Percentiles rank a stretch among this genome's conserved stretches.
Evolutionary conservation across 1,284 basidiomycete species (phyloP).

Genomic region (Ustilago lituana): DNA sequence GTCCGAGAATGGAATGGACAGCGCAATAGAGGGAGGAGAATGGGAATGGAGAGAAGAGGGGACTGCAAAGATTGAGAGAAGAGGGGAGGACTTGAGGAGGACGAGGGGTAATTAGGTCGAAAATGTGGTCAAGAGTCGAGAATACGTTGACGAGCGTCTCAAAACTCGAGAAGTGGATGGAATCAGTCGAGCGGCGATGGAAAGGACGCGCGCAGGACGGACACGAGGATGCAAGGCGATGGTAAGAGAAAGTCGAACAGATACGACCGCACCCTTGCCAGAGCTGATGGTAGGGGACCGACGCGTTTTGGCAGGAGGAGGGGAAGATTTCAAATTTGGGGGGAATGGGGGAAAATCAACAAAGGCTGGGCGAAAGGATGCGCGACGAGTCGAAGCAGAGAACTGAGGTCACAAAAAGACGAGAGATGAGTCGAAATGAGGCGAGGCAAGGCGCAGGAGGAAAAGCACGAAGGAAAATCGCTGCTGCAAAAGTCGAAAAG

Average conservation of each 20-base stretch:
- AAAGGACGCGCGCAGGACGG: constrained; percentile 36
- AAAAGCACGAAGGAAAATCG: background rate
- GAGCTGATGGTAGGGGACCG: constrained; percentile 39
- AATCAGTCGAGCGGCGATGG: constrained; percentile 16
- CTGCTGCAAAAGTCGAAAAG: constrained; percentile 20
- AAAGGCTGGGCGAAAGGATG: too few species aligned
- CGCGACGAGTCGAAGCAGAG: background rate
- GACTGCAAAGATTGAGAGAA: constrained; percentile 2
- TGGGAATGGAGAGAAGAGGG: constrained; percentile 3
- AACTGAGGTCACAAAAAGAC: constrained; percentile 3
- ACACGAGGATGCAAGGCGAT: constrained; percentile 15
- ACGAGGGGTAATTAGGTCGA: constrained; percentile 5
- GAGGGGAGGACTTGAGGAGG: constrained; percentile 1
- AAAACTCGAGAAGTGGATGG: constrained; percentile 14
- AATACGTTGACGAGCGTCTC: constrained; percentile 6
- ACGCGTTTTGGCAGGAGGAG: constrained; percentile 51
- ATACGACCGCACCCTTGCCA: constrained; percentile 21
- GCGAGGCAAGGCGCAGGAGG: constrained; percentile 1
- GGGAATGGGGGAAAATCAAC: constrained; percentile 12
- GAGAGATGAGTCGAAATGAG: constrained; percentile 4
- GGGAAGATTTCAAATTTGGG: constrained; percentile 38
- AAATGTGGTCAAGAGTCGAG: background rate
- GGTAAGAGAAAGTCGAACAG: constrained; percentile 32
- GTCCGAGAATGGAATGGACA: constrained; percentile 3
- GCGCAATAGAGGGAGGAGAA: constrained; percentile 9